Percentiles rank a stretch among this genome's conserved stretches.
These are phyloP conservation scores for Phytophthora palmivora DNA, from an alignment of 352 stramenopile genomes.

Conservation along the genomic window DNA sequence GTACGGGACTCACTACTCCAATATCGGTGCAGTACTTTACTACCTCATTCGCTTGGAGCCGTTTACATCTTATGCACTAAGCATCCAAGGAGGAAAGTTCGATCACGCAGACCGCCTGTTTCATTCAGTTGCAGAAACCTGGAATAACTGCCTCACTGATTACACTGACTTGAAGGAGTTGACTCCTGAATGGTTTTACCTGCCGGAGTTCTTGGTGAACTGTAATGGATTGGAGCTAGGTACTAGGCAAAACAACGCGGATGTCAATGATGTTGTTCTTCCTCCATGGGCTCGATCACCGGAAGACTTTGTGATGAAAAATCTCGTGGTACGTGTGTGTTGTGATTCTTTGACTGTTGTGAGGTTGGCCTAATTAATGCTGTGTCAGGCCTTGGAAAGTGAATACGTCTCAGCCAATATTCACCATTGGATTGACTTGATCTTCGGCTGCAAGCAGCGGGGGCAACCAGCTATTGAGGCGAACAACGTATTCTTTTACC, in stretches of 20 bases:
- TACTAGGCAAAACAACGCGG: slow-evolving; percentile 77
- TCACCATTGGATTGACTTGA: slow-evolving; percentile 91
- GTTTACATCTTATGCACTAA: slow-evolving; percentile 95
- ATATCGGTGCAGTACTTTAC: slow-evolving; percentile 97
- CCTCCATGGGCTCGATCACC: slow-evolving; percentile 87
- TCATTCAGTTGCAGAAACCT: slow-evolving; percentile 91
- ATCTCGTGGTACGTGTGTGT: slow-evolving; percentile 64
- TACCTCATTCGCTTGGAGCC: slow-evolving; percentile 99
- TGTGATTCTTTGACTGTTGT: neutral
- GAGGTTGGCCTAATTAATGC: neutral
- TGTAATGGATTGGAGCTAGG: slow-evolving; percentile 86
- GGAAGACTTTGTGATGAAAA: slow-evolving; percentile 89
- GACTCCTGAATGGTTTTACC: slow-evolving; percentile 95
- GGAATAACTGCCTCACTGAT: slow-evolving; percentile 86
- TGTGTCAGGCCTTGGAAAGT: slow-evolving; percentile 77
- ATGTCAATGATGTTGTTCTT: slow-evolving; percentile 95
- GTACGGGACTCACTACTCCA: slow-evolving; percentile 91
- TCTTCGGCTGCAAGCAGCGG: slow-evolving; percentile 82
- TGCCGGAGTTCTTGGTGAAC: slow-evolving; percentile 91
- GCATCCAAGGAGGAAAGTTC: slow-evolving; percentile 96
- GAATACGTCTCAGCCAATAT: slow-evolving; percentile 86
- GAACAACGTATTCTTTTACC: slow-evolving; percentile 98
- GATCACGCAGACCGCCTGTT: slow-evolving; percentile 95
- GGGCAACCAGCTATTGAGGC: slow-evolving; percentile 89
- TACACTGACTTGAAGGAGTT: slow-evolving; percentile 95